Base-by-base conservation (phyloP, 495 filamentous ascomycete genomes). In the Chaetomidium leptoderma region DNA sequence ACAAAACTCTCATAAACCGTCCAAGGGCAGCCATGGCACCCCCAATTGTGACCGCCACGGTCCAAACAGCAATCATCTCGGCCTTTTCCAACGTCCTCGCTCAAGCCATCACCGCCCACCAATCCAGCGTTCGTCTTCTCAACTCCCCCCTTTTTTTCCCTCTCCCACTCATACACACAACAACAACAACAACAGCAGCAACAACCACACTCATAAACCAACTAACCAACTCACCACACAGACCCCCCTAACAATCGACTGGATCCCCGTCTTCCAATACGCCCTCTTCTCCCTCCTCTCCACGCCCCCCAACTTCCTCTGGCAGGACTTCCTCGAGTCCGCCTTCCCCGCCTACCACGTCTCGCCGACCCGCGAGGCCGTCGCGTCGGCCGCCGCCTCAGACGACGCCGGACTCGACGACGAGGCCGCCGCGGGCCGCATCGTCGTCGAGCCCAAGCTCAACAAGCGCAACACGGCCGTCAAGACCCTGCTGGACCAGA, bases 401-500 rank as follows among this genome's bases (percentile, higher is more conserved):
- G 63, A 77, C 58, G 72, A 77, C 48, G 71, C 73, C 49, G 70
- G 65, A 26, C 69, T 75, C 30, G 75, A 79, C 43, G 67, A 62
- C 23, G 73, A 77, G 52, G 69, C 72, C 52, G 61, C 64, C 23
- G 61, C 64, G 10, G 66, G 73, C 35, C 70, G 74, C 43, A 63
- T 78, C 7, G 70, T 78, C 7, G 70, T 76, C 29, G 74, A 79
- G 67, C 69, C 74, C 5, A 72, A 74, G 45, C 74, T 92, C 33
- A 87, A 87, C 59, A 70, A 84, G 44, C 65, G 63, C 43, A 93
- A 96, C 68, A 93, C 92, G 6, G 50, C 78, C 39, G 84, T 83
- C 74, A 98, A 98, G 71, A 85, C 95, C 53, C 16, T 83, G 6
- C 77, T 96, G 3, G 93, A 98, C 67, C 91, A 95, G 70, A 89